Evolutionary conservation across 1,284 basidiomycete species (phyloP).

Genomic region (Ceraceosorus bombacis): DNA sequence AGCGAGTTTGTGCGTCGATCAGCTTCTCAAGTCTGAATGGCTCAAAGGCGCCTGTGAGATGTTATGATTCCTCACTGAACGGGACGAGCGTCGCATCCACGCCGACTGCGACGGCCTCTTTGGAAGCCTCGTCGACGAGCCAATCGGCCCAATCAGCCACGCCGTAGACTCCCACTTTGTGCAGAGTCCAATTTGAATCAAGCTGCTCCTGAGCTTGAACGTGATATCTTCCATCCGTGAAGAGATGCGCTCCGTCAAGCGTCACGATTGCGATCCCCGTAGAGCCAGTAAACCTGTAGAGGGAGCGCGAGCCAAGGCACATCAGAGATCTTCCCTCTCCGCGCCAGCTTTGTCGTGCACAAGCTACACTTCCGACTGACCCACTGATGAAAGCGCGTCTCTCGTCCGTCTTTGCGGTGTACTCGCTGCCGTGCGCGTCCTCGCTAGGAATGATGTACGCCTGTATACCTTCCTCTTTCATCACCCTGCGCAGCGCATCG

Average conservation of each 20-base stretch:
- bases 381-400: conserved; percentile 80
- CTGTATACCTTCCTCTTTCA: conserved; percentile 28
- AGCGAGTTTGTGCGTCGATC: conserved; percentile 34
- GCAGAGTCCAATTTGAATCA: conserved; percentile 68
- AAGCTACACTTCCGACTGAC: conserved; percentile 52
- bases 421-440: conserved; percentile 75
- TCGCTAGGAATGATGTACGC: conserved; percentile 49
- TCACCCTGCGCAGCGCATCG: conserved; percentile 27
- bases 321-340: too few species aligned
- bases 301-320: too few species aligned
- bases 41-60: background rate
- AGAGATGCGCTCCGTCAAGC: conserved; percentile 53
- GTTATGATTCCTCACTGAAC: conserved; percentile 52
- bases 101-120: conserved; percentile 59
- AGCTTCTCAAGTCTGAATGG: conserved; percentile 2
- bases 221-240: conserved; percentile 86
- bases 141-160: conserved; percentile 52
- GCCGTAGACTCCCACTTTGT: conserved; percentile 58
- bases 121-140: conserved; percentile 49
- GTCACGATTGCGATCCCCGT: conserved; percentile 74
- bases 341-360: too few species aligned
- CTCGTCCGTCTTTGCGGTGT: conserved; percentile 59
- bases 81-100: conserved; percentile 82
- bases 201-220: conserved; percentile 70
- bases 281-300: conserved; percentile 63